phyloP scores from a whole-genome alignment of 2,329 filamentous ascomycete genomes.

The Ophiocordyceps sinensis region DNA sequence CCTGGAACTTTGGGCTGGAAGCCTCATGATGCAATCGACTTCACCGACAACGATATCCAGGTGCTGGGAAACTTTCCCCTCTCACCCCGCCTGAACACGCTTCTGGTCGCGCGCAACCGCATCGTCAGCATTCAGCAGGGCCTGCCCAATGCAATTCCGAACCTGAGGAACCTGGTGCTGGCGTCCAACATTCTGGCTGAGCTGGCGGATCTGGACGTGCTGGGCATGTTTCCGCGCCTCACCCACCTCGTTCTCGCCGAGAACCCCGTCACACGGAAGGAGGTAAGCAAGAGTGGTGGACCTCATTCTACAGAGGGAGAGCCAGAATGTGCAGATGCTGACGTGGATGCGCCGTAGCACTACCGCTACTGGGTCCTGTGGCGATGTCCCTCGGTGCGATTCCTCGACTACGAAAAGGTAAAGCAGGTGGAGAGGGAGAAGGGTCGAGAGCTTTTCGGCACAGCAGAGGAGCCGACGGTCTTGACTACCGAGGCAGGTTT shows the following conservation, averaged over 20 bases:
- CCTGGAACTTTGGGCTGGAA: constrained; percentile 17
- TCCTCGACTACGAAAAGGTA: constrained; percentile 86
- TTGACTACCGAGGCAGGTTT: constrained; percentile 49
- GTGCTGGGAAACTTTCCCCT: constrained; percentile 84
- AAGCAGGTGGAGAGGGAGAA: constrained; percentile 69
- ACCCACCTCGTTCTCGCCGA: constrained; percentile 71
- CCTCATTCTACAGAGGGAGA: neutral
- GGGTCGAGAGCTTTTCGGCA: constrained; percentile 74
- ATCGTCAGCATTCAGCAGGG: constrained; percentile 66
- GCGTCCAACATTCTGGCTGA: constrained; percentile 72
- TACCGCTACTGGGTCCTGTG: constrained; percentile 89
- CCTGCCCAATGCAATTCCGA: constrained; percentile 63
- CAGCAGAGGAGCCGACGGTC: constrained; percentile 59
- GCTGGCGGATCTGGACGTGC: constrained; percentile 74
- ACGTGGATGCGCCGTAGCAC: constrained; percentile 36
- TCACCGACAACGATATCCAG: constrained; percentile 95
- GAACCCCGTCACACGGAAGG: constrained; percentile 83
- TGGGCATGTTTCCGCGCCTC: constrained; percentile 53
- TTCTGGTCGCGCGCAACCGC: constrained; percentile 83
- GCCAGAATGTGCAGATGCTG: neutral
- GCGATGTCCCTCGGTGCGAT: constrained; percentile 71
- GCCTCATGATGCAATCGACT: constrained; percentile 94
- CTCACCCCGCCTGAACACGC: constrained; percentile 71
- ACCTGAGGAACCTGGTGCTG: constrained; percentile 67
- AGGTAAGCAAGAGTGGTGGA: constrained; percentile 39